A percentile compares a stretch with the other conserved stretches of the same genome.
phyloP scores from a whole-genome alignment of 2,329 filamentous ascomycete species.

The Colletotrichum sp. region DNA sequence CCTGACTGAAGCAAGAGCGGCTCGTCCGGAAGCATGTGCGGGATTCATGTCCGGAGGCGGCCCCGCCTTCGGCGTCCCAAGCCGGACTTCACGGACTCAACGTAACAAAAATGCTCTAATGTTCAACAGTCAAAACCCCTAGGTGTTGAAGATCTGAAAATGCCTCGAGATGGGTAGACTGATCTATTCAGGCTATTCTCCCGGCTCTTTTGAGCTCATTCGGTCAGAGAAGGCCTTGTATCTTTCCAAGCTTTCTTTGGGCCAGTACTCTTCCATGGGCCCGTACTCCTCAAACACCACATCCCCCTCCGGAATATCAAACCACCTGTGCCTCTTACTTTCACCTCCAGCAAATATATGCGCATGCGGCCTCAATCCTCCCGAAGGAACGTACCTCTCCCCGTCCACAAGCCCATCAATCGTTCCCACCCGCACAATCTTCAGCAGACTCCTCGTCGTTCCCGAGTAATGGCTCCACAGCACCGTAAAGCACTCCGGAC shows the following conservation, averaged over 20 bases:
- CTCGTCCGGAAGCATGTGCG: neutral
- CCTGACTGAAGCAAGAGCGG: neutral
- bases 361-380: neutral
- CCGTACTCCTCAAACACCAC: neutral
- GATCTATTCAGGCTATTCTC: neutral
- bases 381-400: neutral
- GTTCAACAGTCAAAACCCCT: too few relatives aligned
- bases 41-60: neutral
- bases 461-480: neutral
- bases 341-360: neutral
- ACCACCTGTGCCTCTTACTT: neutral
- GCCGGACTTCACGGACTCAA: neutral
- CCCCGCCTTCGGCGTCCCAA: neutral
- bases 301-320: neutral
- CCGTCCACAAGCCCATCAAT: neutral
- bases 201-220: rapidly evolving
- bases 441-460: neutral
- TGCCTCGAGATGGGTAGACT: too few relatives aligned
- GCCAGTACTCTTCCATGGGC: neutral
- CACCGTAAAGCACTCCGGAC: neutral
- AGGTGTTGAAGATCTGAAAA: too few relatives aligned
- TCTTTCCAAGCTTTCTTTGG: neutral
- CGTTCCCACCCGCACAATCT: neutral
- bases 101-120: neutral
- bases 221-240: neutral